phyloP scores from a whole-genome alignment of 371 early-diverging fungal species.

The Mucor lusitanicus region DNA sequence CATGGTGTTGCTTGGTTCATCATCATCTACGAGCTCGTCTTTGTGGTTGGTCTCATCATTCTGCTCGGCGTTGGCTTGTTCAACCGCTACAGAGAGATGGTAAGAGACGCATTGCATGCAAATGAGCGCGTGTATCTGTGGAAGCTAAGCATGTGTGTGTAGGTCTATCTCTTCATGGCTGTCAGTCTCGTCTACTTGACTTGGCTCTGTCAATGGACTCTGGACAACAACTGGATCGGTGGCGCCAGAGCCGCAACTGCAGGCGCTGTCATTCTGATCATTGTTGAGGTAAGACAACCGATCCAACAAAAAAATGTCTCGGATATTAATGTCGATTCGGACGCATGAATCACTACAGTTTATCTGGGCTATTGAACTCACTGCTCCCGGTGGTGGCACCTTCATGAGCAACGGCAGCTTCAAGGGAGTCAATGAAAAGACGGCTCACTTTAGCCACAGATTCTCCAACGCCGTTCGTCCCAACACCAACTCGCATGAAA shows the following conservation, averaged over 20 bases:
- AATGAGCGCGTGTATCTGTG: not conserved
- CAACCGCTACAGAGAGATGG: conserved; percentile 30
- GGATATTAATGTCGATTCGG: not conserved
- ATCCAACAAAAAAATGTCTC: not conserved
- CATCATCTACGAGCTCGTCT: conserved; percentile 62
- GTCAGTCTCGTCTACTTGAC: conserved; percentile 59
- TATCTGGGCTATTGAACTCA: conserved; percentile 76
- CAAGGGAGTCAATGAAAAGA: not conserved
- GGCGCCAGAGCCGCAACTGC: conserved; percentile 51
- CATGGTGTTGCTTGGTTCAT: conserved; percentile 57
- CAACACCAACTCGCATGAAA: not conserved
- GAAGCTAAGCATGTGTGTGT: not conserved
- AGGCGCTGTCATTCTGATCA: conserved; percentile 63
- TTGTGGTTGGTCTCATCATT: conserved; percentile 46
- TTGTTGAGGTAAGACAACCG: conserved; percentile 51
- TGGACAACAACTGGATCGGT: conserved; percentile 10
- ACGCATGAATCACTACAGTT: conserved; percentile 31
- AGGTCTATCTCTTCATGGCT: conserved; percentile 61
- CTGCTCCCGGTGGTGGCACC: conserved; percentile 59
- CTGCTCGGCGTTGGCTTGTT: conserved; percentile 30
- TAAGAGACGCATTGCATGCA: conserved; percentile 5
- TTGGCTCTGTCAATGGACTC: conserved; percentile 29
- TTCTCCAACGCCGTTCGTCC: conserved; percentile 24
- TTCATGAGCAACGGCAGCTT: conserved; percentile 5
- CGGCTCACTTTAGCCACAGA: conserved; percentile 16